Evolutionary conservation across 2,329 filamentous ascomycete genomes (phyloP).

Genomic region (Xylaria sp.): DNA sequence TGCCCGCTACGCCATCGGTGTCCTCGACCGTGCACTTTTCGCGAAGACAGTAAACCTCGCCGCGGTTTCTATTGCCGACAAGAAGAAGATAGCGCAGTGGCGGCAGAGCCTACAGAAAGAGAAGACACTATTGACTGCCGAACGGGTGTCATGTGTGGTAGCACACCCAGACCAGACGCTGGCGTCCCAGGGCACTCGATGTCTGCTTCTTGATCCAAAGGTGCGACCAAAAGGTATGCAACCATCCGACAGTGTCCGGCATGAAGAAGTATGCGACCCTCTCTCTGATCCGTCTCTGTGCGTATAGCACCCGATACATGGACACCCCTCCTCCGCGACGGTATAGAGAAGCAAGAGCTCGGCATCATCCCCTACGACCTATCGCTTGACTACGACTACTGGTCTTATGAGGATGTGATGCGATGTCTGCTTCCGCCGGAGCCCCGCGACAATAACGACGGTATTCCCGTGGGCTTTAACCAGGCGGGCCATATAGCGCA

Average conservation of each 20-base stretch:
- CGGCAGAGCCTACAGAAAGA: conserved; percentile 73
- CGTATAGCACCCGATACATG: conserved; percentile 77
- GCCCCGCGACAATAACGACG: conserved; percentile 75
- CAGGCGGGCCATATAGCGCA: conserved; percentile 93
- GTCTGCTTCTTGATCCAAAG: conserved; percentile 67
- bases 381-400: conserved; percentile 72
- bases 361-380: conserved; percentile 80
- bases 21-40: conserved; percentile 87
- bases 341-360: conserved; percentile 75
- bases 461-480: conserved; percentile 86
- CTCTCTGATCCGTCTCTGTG: conserved; percentile 21
- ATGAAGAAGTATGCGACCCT: not conserved
- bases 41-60: conserved; percentile 78
- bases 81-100: conserved; percentile 77
- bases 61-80: conserved; percentile 81
- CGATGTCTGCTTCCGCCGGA: conserved; percentile 82
- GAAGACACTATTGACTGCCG: conserved; percentile 72
- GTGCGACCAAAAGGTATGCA: conserved; percentile 63
- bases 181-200: conserved; percentile 68
- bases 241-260: not conserved
- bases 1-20: conserved; percentile 56
- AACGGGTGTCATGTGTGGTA: conserved; percentile 71
- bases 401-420: conserved; percentile 76
- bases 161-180: conserved; percentile 69
- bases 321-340: conserved; percentile 75